A percentile compares a stretch with the other conserved stretches of the same genome.
phyloP scores from a whole-genome alignment of 23 red algal genomes.

The Chondrus crispus region DNA sequence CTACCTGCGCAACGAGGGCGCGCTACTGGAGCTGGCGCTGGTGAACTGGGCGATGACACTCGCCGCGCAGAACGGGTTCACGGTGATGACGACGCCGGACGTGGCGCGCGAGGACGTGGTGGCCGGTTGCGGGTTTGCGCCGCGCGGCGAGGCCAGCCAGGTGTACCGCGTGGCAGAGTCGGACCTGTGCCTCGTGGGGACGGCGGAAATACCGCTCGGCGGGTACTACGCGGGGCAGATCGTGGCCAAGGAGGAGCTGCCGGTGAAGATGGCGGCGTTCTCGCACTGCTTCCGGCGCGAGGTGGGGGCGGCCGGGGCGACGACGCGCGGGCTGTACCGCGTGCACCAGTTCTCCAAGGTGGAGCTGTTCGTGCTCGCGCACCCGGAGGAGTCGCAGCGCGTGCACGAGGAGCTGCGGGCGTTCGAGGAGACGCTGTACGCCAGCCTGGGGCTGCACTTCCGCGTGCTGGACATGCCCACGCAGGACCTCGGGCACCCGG shows the following conservation, averaged over 20 bases:
- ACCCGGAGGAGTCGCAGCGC: conserved; percentile 72
- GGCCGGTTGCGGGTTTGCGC: conserved; percentile 87
- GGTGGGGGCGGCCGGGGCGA: conserved; percentile 89
- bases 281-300: conserved; percentile 96
- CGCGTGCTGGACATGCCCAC: conserved; percentile 94
- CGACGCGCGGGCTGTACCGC: conserved; percentile 87
- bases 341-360: conserved; percentile 99
- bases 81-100: conserved; percentile 91
- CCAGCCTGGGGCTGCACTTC: conserved; percentile 80
- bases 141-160: conserved; percentile 89
- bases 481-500: conserved; percentile 92
- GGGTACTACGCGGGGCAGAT: conserved; percentile 88
- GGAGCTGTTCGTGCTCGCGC: conserved; percentile 88
- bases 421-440: conserved; percentile 80
- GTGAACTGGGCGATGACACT: conserved; percentile 89
- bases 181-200: conserved; percentile 95
- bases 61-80: conserved; percentile 70
- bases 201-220: conserved; percentile 92
- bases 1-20: conserved; percentile 89
- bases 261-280: conserved; percentile 91
- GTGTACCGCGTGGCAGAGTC: conserved; percentile 81
- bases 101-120: conserved; percentile 87
- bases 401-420: conserved; percentile 78
- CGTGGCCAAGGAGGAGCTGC: conserved; percentile 73
- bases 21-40: conserved; percentile 93